These are phyloP conservation scores for Calonectria pseudoreteaudii DNA, from an alignment of 2,329 filamentous ascomycete species.

Conservation along the genomic window DNA sequence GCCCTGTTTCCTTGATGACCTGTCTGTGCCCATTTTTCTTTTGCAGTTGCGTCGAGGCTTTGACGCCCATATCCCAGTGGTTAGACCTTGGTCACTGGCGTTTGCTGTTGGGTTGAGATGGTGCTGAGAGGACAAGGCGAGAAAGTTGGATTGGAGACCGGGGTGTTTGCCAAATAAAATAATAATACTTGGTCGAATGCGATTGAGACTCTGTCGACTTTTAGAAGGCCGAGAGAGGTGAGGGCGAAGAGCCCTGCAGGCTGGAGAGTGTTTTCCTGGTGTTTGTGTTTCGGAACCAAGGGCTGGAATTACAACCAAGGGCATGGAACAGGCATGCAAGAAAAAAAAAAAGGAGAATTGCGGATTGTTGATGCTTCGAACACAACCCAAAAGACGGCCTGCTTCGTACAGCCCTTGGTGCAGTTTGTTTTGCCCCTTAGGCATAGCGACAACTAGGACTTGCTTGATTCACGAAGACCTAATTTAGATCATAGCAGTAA, in stretches of 20 bases:
- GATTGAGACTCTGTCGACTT: neutral
- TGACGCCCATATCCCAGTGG: neutral
- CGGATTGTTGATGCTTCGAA: neutral
- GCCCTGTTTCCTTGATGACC: neutral
- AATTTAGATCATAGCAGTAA: neutral
- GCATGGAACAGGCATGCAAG: neutral
- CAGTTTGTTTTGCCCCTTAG: neutral
- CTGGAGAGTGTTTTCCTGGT: neutral
- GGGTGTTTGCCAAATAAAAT: neutral
- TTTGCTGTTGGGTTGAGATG: neutral
- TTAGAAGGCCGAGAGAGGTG: neutral
- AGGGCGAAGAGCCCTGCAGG: neutral
- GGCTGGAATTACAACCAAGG: neutral
- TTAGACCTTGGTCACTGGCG: neutral
- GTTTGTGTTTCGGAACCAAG: neutral
- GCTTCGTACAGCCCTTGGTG: neutral
- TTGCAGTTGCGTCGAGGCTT: neutral
- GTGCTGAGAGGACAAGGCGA: neutral
- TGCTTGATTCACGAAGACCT: neutral
- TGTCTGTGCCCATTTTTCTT: neutral
- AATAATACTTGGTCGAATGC: neutral
- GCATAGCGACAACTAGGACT: neutral
- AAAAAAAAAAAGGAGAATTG: too few species aligned
- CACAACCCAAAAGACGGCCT: neutral
- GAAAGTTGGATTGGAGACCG: neutral